A percentile compares a stretch with the other conserved stretches of the same genome.
These are phyloP conservation scores for Ramularia endophylla DNA, from an alignment of 2,329 filamentous ascomycete genomes.

Conservation along the genomic window DNA sequence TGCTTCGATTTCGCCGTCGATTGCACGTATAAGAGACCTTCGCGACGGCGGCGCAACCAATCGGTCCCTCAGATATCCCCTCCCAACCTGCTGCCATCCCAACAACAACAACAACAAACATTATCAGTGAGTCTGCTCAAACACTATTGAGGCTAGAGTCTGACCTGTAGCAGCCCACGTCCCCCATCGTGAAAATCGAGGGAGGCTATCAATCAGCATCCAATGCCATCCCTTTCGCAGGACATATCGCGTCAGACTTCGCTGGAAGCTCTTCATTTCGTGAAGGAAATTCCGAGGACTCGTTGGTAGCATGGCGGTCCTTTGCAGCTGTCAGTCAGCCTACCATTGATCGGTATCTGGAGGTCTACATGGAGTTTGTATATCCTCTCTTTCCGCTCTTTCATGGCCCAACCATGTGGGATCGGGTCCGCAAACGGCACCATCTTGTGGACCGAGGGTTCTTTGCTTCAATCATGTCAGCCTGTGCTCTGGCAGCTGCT, in stretches of 20 bases:
- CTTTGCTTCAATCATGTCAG: conserved; percentile 48
- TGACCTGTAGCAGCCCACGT: conserved; percentile 8
- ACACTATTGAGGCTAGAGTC: background rate
- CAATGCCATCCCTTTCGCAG: conserved; percentile 2
- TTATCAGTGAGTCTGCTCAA: background rate
- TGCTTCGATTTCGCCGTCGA: conserved; percentile 45
- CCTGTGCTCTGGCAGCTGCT: conserved; percentile 45
- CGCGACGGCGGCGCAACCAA: conserved; percentile 31
- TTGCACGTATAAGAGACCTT: conserved; percentile 46
- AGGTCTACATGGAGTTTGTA: conserved; percentile 49
- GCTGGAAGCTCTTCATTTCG: conserved; percentile 21
- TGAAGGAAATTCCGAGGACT: conserved; percentile 22
- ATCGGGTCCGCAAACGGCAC: conserved; percentile 37
- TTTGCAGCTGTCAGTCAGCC: conserved; percentile 36
- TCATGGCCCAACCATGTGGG: conserved; percentile 41
- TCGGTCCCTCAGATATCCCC: conserved; percentile 14
- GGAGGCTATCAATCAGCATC: conserved; percentile 1
- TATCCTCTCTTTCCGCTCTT: conserved; percentile 51
- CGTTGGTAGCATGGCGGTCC: conserved; percentile 35
- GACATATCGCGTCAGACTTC: conserved; percentile 11
- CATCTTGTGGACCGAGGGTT: conserved; percentile 40
- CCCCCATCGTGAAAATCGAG: conserved; percentile 16
- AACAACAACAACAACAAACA: conserved; percentile 11
- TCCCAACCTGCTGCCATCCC: conserved; percentile 21
- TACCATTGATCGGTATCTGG: conserved; percentile 37